Conservation (phyloP, 2,329 filamentous ascomycete genomes). For the Monilinia vaccinii-corymbosi region DNA sequence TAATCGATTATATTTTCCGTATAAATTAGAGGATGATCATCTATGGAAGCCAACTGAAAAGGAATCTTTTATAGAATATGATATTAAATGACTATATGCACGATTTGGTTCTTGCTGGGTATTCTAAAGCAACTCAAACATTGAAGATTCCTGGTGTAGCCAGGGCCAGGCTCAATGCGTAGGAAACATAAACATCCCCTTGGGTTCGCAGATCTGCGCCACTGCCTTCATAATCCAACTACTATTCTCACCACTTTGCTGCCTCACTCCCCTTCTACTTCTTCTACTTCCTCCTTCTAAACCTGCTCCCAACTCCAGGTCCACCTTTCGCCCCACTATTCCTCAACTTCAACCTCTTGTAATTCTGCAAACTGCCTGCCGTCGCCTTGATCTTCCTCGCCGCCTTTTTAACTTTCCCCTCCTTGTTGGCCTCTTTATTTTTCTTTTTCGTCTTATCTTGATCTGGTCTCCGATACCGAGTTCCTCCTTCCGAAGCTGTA, state of each 20-base stretch:
- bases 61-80: no score
- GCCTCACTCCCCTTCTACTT: conserved; percentile 21
- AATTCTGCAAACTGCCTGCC: conserved; percentile 50
- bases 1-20: no score
- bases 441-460: conserved; percentile 19
- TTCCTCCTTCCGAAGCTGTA: conserved; percentile 30
- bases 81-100: no score
- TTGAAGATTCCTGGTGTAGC: neutral
- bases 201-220: neutral
- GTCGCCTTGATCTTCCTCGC: conserved; percentile 53
- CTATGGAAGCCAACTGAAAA: no score
- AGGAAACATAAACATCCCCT: neutral
- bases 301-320: conserved; percentile 46
- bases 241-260: neutral
- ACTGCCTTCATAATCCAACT: neutral
- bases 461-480: conserved; percentile 27
- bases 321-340: conserved; percentile 56
- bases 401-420: conserved; percentile 40
- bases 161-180: neutral
- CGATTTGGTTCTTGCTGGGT: neutral
- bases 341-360: conserved; percentile 54
- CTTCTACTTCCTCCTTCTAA: conserved; percentile 40
- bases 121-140: neutral
- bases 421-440: conserved; percentile 24
- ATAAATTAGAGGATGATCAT: no score